Percentiles rank a stretch among this genome's conserved stretches.
phyloP scores from a whole-genome alignment of 345 rosid genomes.

The Citrus sp. region DNA sequence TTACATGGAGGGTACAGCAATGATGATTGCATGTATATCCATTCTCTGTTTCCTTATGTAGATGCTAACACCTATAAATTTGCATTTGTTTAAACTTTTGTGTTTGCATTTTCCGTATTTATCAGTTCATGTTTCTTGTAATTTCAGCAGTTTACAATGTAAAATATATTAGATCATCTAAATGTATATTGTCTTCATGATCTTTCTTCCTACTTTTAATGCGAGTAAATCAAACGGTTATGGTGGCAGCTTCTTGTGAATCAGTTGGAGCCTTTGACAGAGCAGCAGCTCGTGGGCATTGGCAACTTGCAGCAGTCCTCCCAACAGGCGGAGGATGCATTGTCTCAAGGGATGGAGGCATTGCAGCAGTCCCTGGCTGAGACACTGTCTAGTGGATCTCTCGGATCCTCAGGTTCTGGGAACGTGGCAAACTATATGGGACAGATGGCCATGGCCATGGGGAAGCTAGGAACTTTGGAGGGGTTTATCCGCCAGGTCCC shows the following conservation, averaged over 20 bases:
- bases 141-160: background rate
- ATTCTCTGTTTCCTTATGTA: background rate
- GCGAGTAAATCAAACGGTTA: conserved; percentile 1
- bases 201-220: background rate
- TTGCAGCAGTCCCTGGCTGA: conserved; percentile 93
- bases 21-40: background rate
- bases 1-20: background rate
- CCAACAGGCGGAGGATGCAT: conserved; percentile 97
- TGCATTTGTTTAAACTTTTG: background rate
- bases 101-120: background rate
- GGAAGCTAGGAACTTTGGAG: conserved; percentile 94
- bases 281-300: conserved; percentile 78
- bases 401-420: conserved; percentile 78
- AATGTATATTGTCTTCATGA: background rate
- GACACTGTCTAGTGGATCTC: conserved; percentile 84
- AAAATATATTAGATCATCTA: background rate
- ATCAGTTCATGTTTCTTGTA: background rate
- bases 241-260: conserved; percentile 71
- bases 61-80: background rate
- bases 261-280: conserved; percentile 96
- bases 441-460: conserved; percentile 99
- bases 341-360: conserved; percentile 99
- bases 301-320: conserved; percentile 92
- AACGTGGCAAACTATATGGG: conserved; percentile 98
- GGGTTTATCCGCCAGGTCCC: conserved; percentile 92